Evolutionary conservation across 2,329 filamentous ascomycete genomes (phyloP).

Genomic region (Beauveria scarabaeidicola): DNA sequence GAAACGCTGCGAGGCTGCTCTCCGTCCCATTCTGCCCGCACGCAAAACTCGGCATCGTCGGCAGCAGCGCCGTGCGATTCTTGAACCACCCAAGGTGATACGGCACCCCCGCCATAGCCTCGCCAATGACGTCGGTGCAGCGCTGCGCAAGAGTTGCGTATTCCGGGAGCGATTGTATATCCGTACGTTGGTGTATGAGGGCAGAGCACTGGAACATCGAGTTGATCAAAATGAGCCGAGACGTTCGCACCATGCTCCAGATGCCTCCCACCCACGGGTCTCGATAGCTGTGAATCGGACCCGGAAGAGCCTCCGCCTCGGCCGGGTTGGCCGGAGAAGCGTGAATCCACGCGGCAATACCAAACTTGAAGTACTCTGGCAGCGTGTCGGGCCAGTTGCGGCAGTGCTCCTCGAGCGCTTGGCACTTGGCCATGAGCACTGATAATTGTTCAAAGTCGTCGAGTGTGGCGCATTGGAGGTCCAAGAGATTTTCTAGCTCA

Average conservation of each 20-base stretch:
- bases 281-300: neutral
- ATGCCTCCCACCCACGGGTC: neutral
- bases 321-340: neutral
- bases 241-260: neutral
- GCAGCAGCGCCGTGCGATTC: neutral
- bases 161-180: neutral
- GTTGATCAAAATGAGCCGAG: neutral
- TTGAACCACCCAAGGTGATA: slow-evolving; percentile 1
- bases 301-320: neutral
- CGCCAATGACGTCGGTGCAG: neutral
- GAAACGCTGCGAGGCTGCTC: neutral
- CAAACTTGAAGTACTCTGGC: neutral
- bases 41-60: neutral
- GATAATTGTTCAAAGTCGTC: neutral
- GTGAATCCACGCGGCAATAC: neutral
- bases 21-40: neutral
- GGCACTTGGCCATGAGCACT: neutral
- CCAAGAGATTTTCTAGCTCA: neutral
- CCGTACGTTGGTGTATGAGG: neutral
- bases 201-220: neutral
- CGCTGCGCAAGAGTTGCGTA: neutral
- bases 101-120: neutral
- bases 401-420: neutral
- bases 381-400: neutral
- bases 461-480: neutral